Percentiles rank a stretch among this genome's conserved stretches.
These are phyloP conservation scores for Puccinia brachypodii DNA, from an alignment of 1,284 basidiomycete genomes.

Conservation along the genomic window DNA sequence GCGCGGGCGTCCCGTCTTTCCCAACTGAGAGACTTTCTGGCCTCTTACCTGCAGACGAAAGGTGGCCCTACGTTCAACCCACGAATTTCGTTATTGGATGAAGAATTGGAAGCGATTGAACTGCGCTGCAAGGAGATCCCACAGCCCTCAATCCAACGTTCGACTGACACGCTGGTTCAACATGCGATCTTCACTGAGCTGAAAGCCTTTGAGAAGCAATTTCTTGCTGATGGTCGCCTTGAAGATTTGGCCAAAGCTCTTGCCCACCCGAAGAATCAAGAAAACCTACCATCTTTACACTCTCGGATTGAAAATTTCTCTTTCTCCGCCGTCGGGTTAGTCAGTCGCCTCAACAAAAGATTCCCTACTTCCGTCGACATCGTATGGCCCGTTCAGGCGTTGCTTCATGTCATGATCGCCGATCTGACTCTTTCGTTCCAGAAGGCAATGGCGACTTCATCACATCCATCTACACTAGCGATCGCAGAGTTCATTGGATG, in stretches of 20 bases:
- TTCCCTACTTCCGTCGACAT: constrained; percentile 41
- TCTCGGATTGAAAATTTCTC: constrained; percentile 36
- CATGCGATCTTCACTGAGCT: constrained; percentile 38
- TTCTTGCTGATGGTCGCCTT: constrained; percentile 26
- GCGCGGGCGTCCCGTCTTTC: constrained; percentile 13
- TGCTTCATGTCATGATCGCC: constrained; percentile 32
- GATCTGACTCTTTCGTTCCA: constrained; percentile 25
- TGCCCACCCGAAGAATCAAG: neutral
- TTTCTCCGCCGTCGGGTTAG: constrained; percentile 32
- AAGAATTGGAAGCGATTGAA: constrained; percentile 4
- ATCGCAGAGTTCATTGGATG: constrained; percentile 2
- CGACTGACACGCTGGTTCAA: constrained; percentile 13
- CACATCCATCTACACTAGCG: neutral
- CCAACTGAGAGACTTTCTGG: constrained; percentile 14
- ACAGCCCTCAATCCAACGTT: constrained; percentile 32
- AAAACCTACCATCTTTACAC: constrained; percentile 3
- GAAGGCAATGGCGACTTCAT: neutral
- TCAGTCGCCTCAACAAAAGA: constrained; percentile 32
- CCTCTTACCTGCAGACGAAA: neutral
- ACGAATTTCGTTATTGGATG: constrained; percentile 18
- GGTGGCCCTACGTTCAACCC: neutral
- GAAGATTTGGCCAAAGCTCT: neutral
- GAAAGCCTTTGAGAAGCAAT: constrained; percentile 40
- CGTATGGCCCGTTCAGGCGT: constrained; percentile 29
- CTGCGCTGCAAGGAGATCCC: constrained; percentile 15